These are phyloP conservation scores for Leishmania turanica DNA, from an alignment of 208 protist species.

Conservation along the genomic window DNA sequence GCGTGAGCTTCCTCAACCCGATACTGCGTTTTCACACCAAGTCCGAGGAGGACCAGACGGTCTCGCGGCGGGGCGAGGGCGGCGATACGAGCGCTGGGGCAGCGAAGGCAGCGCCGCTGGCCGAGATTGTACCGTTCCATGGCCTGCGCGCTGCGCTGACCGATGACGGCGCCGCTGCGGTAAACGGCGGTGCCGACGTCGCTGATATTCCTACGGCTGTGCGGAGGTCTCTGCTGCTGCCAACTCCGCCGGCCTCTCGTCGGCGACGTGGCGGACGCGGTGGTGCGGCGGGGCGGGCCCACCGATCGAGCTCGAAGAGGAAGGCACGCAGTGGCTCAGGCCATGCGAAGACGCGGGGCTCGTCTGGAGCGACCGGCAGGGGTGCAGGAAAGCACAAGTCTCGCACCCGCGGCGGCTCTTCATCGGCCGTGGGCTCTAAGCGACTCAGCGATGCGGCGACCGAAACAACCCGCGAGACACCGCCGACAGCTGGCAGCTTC, in stretches of 20 bases:
- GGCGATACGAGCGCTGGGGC: neutral
- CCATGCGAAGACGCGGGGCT: neutral
- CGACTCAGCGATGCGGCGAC: slow-evolving; percentile 4
- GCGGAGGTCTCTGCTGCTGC: neutral
- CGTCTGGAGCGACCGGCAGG: neutral
- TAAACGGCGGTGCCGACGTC: slow-evolving; percentile 6
- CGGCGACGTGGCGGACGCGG: slow-evolving; percentile 9
- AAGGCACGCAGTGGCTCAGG: slow-evolving; percentile 1
- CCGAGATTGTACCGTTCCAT: slow-evolving; percentile 29
- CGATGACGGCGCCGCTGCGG: neutral
- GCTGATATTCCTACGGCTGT: slow-evolving; percentile 29
- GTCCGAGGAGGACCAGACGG: slow-evolving; percentile 51
- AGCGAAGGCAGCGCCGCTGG: slow-evolving; percentile 3
- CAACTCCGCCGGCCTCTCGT: slow-evolving; percentile 1
- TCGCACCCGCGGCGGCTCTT: neutral
- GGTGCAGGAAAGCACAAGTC: neutral
- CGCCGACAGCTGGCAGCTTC: neutral
- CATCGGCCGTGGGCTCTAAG: neutral
- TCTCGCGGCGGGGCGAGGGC: slow-evolving; percentile 43
- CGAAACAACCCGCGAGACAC: slow-evolving; percentile 3
- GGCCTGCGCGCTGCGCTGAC: slow-evolving; percentile 21
- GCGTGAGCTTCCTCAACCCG: slow-evolving; percentile 86
- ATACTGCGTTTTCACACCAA: slow-evolving; percentile 78
- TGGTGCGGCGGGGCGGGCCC: neutral
- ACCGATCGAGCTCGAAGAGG: slow-evolving; percentile 1